Evolutionary conservation across 139 green algal genomes (phyloP), one percentile per base, ranked within the genome.

Genomic region (Asterochloris sp.): DNA sequence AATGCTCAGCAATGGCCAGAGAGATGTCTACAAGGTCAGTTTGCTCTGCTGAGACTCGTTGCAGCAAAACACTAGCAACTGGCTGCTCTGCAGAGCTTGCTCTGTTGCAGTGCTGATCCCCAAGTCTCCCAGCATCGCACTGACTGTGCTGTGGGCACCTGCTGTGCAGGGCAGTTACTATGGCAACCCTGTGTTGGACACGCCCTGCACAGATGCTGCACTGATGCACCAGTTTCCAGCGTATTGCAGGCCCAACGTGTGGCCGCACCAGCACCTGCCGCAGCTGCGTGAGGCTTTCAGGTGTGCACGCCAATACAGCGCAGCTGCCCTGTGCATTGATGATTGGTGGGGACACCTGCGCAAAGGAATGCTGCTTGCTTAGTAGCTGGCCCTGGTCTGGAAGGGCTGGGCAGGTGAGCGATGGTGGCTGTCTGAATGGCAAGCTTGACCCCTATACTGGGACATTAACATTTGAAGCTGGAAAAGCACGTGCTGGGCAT

Each of bases 231-330:
- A 77, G 17, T 92, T 90, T 80, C 89, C 89, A 0, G 76, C 80
- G 13, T 64, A 68, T n/a, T 78, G 84, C 80, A 87, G 89, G 61
- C 86, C 83, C 75, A 97, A 97, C 82, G 79, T 96, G 26, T 97
- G 93, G 93, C 93, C 93, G 9, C 38, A 23, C 0, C 23, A 90
- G 38, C 60, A 91, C 61, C 66, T 96, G 79, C 93, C 93, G 12
- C 79, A 90, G 78, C 88, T 96, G 27, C 86, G 94, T 85, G 27
- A 28, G 14, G 88, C 89, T 0, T 92, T 97, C 76, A 78, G 73
- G 78, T 83, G 38, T 62, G 77, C 28, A n/a, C 0, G 13, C 27
- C 27, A 27, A 38, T 17, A 28, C 9, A 13, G 14, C 26, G 6
- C 19, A 77, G 12, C 1, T 77, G 26, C 9, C 24, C 26, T 24